phyloP scores from a whole-genome alignment of 139 green algal species.

The Yamagishiella unicocca region DNA sequence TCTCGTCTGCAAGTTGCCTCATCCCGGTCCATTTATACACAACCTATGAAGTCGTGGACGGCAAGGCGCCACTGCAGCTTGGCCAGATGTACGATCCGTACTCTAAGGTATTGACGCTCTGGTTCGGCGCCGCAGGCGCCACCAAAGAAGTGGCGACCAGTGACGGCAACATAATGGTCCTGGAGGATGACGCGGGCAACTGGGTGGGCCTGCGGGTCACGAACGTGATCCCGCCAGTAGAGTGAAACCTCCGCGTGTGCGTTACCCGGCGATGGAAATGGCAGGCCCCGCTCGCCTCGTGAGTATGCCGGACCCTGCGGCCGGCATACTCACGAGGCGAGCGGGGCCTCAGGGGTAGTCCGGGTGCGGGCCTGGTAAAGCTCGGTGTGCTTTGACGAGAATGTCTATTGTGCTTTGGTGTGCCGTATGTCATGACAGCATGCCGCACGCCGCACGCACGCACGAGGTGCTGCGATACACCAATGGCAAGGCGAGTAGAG shows the following conservation, averaged over 20 bases:
- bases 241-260: conserved; percentile 1
- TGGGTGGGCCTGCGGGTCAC: conserved; percentile 11
- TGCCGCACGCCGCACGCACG: too few species aligned
- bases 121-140: background rate
- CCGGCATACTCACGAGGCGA: too few species aligned
- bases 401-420: too few species aligned
- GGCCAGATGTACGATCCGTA: conserved; percentile 14
- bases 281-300: too few species aligned
- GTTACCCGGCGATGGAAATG: too few species aligned
- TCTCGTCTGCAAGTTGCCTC: background rate
- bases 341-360: too few species aligned
- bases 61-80: conserved; percentile 16
- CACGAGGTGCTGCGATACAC: too few species aligned
- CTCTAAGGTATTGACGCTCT: background rate
- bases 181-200: background rate
- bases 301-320: too few species aligned
- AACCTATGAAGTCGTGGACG: background rate
- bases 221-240: background rate
- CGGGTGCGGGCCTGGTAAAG: too few species aligned
- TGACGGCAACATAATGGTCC: background rate
- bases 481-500: too few species aligned
- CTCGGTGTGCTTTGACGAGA: too few species aligned
- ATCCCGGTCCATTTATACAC: background rate
- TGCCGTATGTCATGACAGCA: too few species aligned
- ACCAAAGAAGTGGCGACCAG: background rate